These are phyloP conservation scores for Tieghemiomyces parasiticus DNA, from an alignment of 192 early-diverging fungal genomes.

Conservation along the genomic window DNA sequence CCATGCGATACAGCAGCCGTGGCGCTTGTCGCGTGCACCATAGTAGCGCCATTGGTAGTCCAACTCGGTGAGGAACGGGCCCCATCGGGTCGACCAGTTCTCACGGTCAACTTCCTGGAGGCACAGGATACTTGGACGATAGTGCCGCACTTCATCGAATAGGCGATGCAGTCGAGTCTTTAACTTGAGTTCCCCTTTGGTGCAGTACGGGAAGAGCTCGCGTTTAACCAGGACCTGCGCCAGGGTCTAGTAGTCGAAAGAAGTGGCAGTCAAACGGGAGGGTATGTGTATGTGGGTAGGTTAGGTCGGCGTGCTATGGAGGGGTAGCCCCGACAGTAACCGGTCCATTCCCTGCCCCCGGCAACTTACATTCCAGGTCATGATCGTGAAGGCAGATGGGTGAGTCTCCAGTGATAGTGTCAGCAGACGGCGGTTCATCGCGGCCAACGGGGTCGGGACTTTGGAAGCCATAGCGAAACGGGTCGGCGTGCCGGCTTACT, in stretches of 20 bases:
- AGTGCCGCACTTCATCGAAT: conserved; percentile 26
- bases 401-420: too few species aligned
- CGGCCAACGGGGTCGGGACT: neutral
- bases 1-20: conserved; percentile 11
- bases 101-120: conserved; percentile 34
- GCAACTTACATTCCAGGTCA: conserved; percentile 33
- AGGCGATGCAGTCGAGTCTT: conserved; percentile 29
- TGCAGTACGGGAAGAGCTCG: conserved; percentile 36
- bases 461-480: neutral
- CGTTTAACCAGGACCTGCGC: conserved; percentile 37
- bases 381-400: conserved; percentile 35
- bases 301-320: neutral
- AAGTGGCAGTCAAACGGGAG: too few species aligned
- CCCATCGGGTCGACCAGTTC: conserved; percentile 1
- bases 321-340: neutral
- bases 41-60: conserved; percentile 6
- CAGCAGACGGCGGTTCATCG: too few species aligned
- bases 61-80: neutral
- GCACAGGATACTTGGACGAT: conserved; percentile 35
- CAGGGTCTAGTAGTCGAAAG: conserved; percentile 28
- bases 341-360: conserved; percentile 2
- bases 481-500: neutral
- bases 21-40: neutral
- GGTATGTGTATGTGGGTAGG: neutral
- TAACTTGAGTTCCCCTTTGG: conserved; percentile 32